Evolutionary conservation across 768 basidiomycete genomes (phyloP).

Genomic region (Suillus plorans): DNA sequence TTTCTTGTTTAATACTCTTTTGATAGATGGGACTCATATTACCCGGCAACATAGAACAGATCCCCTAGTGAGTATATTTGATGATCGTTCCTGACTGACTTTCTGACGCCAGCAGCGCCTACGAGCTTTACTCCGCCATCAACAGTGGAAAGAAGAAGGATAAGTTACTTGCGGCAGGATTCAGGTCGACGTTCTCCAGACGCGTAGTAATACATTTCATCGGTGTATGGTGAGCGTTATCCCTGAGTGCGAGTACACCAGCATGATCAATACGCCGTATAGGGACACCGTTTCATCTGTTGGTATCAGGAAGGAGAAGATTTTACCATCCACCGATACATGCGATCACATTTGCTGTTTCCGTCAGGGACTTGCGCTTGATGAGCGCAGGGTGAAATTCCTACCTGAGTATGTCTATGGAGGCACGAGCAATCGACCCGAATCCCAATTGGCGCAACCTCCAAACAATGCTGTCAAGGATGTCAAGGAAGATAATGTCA

Average conservation of each 20-base stretch:
- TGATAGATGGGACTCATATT: constrained; percentile 41
- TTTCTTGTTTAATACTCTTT: not conserved
- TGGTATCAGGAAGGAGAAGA: constrained; percentile 32
- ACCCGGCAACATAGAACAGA: constrained; percentile 41
- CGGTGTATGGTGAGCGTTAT: constrained; percentile 39
- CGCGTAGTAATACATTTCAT: constrained; percentile 43
- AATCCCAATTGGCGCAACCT: not conserved
- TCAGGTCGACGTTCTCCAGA: constrained; percentile 38
- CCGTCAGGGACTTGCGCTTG: constrained; percentile 47
- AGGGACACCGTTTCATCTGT: constrained; percentile 53
- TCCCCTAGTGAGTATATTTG: constrained; percentile 33
- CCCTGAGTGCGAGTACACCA: not conserved
- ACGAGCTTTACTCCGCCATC: constrained; percentile 35
- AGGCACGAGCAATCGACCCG: constrained; percentile 8
- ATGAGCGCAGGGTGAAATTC: constrained; percentile 49
- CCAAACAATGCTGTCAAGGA: constrained; percentile 3
- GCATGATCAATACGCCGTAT: not conserved
- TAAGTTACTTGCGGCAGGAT: constrained; percentile 24
- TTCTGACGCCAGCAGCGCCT: constrained; percentile 31
- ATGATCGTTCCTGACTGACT: not conserved
- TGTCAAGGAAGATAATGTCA: constrained; percentile 18
- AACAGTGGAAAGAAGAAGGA: constrained; percentile 17
- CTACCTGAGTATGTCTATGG: constrained; percentile 42
- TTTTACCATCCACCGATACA: constrained; percentile 32
- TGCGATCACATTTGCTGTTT: constrained; percentile 40